Evolutionary conservation across 495 filamentous ascomycete species (phyloP).

Genomic region (Podospora sp.): DNA sequence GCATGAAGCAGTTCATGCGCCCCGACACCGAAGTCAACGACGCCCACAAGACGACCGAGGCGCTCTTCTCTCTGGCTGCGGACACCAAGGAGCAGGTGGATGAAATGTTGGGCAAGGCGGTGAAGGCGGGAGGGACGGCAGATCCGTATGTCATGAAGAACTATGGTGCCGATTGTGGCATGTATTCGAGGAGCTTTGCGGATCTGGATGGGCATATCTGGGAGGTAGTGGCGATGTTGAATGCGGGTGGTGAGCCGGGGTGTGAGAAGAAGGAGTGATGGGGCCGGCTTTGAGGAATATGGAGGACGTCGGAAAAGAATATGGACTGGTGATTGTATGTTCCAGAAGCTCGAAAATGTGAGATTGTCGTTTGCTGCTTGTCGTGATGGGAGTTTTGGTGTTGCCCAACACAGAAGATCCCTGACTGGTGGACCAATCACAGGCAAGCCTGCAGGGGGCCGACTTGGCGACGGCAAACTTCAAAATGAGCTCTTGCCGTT

Average conservation of each 20-base stretch:
- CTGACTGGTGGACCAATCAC: not conserved
- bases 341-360: too few relatives aligned
- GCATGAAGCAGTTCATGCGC: conserved; percentile 27
- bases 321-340: too few relatives aligned
- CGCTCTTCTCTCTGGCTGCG: conserved; percentile 18
- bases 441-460: not conserved
- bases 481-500: not conserved
- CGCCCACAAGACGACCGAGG: conserved; percentile 23
- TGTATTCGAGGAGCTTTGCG: conserved; percentile 30
- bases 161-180: conserved; percentile 24
- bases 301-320: not conserved
- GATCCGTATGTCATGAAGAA: conserved; percentile 26
- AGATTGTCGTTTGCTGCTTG: too few relatives aligned
- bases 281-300: too few relatives aligned
- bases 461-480: not conserved
- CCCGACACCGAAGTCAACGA: conserved; percentile 20
- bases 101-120: conserved; percentile 18
- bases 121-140: conserved; percentile 24
- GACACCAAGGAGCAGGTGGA: conserved; percentile 22
- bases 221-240: conserved; percentile 25
- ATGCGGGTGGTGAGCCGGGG: not conserved
- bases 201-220: conserved; percentile 33
- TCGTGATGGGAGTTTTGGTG: too few relatives aligned
- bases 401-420: too few relatives aligned
- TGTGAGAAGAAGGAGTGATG: not conserved